These are phyloP conservation scores for Garcia nutans DNA, from an alignment of 345 rosid species.

Conservation along the genomic window DNA sequence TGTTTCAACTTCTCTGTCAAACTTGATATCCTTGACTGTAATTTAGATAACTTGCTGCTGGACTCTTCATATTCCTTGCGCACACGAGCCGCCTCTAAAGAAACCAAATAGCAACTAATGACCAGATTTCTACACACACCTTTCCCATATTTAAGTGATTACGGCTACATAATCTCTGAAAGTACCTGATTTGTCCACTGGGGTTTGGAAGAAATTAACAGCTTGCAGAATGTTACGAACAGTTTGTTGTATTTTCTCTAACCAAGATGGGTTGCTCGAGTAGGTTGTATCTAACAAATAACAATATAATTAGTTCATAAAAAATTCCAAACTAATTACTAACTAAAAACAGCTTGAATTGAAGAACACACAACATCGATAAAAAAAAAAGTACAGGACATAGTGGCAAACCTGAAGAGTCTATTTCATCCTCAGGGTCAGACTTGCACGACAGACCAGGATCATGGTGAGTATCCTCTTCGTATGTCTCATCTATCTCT, in stretches of 20 bases:
- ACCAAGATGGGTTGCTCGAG: conserved; percentile 60
- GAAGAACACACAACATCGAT: neutral
- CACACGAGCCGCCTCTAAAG: conserved; percentile 70
- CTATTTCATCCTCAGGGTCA: conserved; percentile 44
- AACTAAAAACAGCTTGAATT: conserved; percentile 1
- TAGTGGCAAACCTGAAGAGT: conserved; percentile 54
- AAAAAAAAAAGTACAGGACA: neutral
- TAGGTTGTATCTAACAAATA: conserved; percentile 42
- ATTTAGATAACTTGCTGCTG: conserved; percentile 65
- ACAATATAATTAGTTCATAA: neutral
- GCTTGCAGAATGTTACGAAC: conserved; percentile 57
- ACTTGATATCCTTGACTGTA: conserved; percentile 81
- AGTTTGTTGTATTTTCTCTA: conserved; percentile 74
- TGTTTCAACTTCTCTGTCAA: conserved; percentile 73
- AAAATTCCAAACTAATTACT: too few relatives aligned
- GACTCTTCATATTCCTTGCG: conserved; percentile 84
- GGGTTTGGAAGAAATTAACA: conserved; percentile 71
- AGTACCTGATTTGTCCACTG: conserved; percentile 72
- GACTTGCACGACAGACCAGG: conserved; percentile 49
- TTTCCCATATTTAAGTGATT: conserved; percentile 4
- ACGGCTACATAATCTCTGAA: conserved; percentile 8
- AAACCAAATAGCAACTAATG: conserved; percentile 26
- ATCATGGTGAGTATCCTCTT: conserved; percentile 53
- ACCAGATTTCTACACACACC: conserved; percentile 5
- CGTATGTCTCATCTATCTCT: conserved; percentile 47